These are phyloP conservation scores for Casuarina glauca DNA, from an alignment of 306 rosid species.

Conservation along the genomic window DNA sequence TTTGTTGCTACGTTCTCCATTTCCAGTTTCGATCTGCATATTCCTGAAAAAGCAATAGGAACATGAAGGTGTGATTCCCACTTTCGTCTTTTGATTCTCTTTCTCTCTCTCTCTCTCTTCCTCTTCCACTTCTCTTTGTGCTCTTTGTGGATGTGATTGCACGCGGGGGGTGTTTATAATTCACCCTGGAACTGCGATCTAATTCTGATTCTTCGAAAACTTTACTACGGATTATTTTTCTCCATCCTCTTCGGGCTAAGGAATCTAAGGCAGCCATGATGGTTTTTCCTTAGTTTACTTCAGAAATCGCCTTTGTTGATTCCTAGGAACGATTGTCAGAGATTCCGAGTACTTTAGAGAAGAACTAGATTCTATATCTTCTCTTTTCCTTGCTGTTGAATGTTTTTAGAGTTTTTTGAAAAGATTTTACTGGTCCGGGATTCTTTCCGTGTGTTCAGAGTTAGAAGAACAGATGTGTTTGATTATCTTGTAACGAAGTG, in stretches of 20 bases:
- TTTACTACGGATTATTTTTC: constrained; percentile 15
- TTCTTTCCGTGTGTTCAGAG: constrained; percentile 18
- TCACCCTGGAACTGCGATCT: constrained; percentile 17
- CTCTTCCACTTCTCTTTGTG: background rate
- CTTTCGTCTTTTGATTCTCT: constrained; percentile 27
- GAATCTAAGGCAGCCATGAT: constrained; percentile 22
- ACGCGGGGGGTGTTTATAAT: background rate
- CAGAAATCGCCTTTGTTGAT: constrained; percentile 26
- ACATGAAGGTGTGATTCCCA: constrained; percentile 67
- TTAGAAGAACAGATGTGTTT: constrained; percentile 5
- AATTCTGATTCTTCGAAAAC: constrained; percentile 37
- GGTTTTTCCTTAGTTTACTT: constrained; percentile 21
- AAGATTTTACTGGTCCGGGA: no score
- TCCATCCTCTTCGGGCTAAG: constrained; percentile 1
- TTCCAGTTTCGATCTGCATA: constrained; percentile 35
- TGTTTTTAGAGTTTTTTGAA: constrained; percentile 11
- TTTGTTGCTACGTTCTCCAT: constrained; percentile 5
- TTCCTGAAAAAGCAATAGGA: constrained; percentile 22
- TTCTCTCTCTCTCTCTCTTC: background rate
- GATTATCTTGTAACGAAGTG: background rate
- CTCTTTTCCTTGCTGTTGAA: background rate
- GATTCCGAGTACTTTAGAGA: no score
- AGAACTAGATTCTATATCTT: no score
- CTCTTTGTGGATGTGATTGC: background rate
- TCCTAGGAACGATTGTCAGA: background rate